Percentiles rank a stretch among this genome's conserved stretches.
These are phyloP conservation scores for Elsinoe perseae DNA, from an alignment of 2,329 filamentous ascomycete species.

Conservation along the genomic window DNA sequence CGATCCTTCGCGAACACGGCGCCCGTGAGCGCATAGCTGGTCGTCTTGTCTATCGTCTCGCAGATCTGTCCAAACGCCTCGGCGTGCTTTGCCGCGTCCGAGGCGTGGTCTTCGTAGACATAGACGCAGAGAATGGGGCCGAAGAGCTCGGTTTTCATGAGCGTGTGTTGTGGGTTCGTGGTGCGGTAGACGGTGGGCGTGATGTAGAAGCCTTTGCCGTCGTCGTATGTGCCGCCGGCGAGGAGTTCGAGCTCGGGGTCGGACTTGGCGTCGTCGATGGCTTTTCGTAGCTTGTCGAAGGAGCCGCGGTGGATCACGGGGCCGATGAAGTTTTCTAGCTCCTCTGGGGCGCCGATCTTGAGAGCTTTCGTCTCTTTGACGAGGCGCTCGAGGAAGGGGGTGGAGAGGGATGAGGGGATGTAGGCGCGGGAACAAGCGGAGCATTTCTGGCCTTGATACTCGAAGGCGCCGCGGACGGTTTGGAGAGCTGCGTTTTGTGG, in stretches of 20 bases:
- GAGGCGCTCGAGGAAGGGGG: slow-evolving; percentile 60
- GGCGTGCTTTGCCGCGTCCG: slow-evolving; percentile 21
- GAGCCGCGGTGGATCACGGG: slow-evolving; percentile 77
- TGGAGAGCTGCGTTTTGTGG: slow-evolving; percentile 71
- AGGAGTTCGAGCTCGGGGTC: slow-evolving; percentile 66
- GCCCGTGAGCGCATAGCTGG: slow-evolving; percentile 71
- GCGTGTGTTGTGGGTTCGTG: slow-evolving; percentile 62
- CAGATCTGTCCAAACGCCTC: slow-evolving; percentile 53
- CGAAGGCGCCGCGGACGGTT: slow-evolving; percentile 79
- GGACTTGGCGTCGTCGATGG: slow-evolving; percentile 71
- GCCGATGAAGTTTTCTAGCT: slow-evolving; percentile 73
- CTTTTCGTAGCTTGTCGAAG: slow-evolving; percentile 70
- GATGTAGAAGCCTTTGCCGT: slow-evolving; percentile 72
- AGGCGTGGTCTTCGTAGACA: slow-evolving; percentile 62
- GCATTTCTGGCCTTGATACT: slow-evolving; percentile 89
- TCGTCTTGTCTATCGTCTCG: slow-evolving; percentile 60
- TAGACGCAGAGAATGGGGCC: slow-evolving; percentile 68
- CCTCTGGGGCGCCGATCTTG: slow-evolving; percentile 60
- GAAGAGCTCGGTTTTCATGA: slow-evolving; percentile 73
- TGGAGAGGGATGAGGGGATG: slow-evolving; percentile 66
- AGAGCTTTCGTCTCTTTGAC: slow-evolving; percentile 62
- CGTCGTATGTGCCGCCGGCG: slow-evolving; percentile 68
- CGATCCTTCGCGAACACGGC: slow-evolving; percentile 67
- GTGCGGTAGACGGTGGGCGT: slow-evolving; percentile 76
- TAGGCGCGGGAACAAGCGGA: slow-evolving; percentile 76